Conservation (phyloP, 768 basidiomycete genomes). For the Cantharellus cinnabarinus region DNA sequence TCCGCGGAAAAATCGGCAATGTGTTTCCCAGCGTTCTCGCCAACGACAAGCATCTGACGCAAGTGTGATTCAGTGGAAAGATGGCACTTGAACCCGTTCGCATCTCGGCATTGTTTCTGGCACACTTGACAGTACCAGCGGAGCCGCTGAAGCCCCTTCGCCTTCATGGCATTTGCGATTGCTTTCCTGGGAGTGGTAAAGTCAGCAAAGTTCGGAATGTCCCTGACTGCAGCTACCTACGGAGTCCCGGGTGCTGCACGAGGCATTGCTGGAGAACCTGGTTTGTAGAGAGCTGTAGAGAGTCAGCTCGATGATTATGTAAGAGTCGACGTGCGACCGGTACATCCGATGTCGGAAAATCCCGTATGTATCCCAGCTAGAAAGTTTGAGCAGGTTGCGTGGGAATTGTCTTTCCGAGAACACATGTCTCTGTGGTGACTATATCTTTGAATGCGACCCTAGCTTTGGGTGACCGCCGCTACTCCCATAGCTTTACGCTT, state of each 20-base stretch:
- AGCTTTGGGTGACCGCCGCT: too few relatives aligned
- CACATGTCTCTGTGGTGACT: too few relatives aligned
- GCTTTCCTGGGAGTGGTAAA: slow-evolving; percentile 26
- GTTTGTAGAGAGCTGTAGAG: neutral
- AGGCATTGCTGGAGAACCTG: slow-evolving; percentile 30
- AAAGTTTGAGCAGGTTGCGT: too few relatives aligned
- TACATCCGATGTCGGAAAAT: too few relatives aligned
- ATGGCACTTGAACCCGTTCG: slow-evolving; percentile 98
- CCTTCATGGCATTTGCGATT: slow-evolving; percentile 91
- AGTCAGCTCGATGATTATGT: too few relatives aligned
- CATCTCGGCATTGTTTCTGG: slow-evolving; percentile 95
- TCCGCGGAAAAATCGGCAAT: slow-evolving; percentile 74
- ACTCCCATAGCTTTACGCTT: too few relatives aligned
- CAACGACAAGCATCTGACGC: slow-evolving; percentile 92
- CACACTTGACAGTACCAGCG: slow-evolving; percentile 99
- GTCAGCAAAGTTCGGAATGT: neutral
- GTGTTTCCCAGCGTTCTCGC: slow-evolving; percentile 80
- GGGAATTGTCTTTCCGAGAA: too few relatives aligned
- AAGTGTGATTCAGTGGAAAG: slow-evolving; percentile 73
- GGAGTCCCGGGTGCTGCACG: slow-evolving; percentile 73
- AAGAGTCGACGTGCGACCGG: too few relatives aligned
- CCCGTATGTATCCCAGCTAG: too few relatives aligned
- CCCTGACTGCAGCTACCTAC: slow-evolving; percentile 2
- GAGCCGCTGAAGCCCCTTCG: slow-evolving; percentile 85
- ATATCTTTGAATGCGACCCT: too few relatives aligned